phyloP scores from a whole-genome alignment of 129 eudicot genomes.

The Deinandra increscens region DNA sequence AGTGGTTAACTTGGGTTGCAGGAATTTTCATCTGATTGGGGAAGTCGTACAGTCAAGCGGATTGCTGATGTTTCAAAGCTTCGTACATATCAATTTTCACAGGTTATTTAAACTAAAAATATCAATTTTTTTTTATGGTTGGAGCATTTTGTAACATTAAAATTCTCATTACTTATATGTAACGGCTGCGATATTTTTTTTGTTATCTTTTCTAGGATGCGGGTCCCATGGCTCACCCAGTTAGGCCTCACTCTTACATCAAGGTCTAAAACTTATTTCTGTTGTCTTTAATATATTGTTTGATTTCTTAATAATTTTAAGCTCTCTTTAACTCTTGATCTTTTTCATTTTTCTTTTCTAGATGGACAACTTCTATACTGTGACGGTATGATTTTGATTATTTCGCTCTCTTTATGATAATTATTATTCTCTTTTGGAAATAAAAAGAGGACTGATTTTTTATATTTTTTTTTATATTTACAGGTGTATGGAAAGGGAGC shows the following conservation, averaged over 20 bases:
- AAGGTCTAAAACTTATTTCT: slow-evolving; percentile 45
- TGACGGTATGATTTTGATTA: slow-evolving; percentile 56
- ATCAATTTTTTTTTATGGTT: background rate
- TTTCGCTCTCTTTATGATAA: background rate
- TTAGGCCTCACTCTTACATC: slow-evolving; percentile 95
- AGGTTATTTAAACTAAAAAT: slow-evolving; percentile 39
- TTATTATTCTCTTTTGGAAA: background rate
- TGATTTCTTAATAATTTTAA: slow-evolving; percentile 1
- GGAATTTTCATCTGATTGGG: slow-evolving; percentile 98
- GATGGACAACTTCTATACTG: slow-evolving; percentile 99
- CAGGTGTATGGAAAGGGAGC: slow-evolving; percentile 99
- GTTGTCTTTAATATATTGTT: background rate
- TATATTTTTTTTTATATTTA: slow-evolving; percentile 10
- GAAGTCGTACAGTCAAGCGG: slow-evolving; percentile 94
- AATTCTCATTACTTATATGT: background rate
- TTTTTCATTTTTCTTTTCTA: slow-evolving; percentile 19
- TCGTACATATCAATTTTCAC: slow-evolving; percentile 82
- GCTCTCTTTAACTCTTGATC: background rate
- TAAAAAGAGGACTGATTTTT: background rate
- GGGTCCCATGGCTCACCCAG: slow-evolving; percentile 99
- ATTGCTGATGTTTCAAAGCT: slow-evolving; percentile 92
- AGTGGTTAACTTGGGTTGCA: slow-evolving; percentile 29
- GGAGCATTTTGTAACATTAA: background rate
- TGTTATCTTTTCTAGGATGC: slow-evolving; percentile 65
- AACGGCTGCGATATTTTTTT: background rate